Evolutionary conservation across 345 rosid genomes (phyloP), one percentile per base, ranked within the genome.

Genomic region (Gossypium arboreum): DNA sequence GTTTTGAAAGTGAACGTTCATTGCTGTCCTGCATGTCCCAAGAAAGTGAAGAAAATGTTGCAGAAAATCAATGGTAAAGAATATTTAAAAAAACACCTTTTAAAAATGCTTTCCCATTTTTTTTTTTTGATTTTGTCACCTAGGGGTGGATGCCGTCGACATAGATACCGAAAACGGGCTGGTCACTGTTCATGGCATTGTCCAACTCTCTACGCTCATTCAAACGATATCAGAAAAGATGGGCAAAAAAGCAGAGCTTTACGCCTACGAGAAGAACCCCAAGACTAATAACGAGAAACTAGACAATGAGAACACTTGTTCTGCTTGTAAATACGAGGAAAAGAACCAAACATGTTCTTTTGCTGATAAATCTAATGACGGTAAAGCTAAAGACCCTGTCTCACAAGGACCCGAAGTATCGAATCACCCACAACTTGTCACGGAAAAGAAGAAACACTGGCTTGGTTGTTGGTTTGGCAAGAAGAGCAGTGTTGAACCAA

Each of bases 41-140:
- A 16, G 47, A 72, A 72, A 68, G 44, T 77, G 58, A 75, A 80
- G 58, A 52, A 20, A 17, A 62, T 24, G 55, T 9, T 79, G 64
- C 67, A 59, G 79, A 68, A 80, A 75, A 80, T 77, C 58, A 73
- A 68, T 6, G 83, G 85, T 77, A 68, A 20, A 12, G 56, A 68
- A 45, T 48, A 10, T 61, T 29, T 4, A 5, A 34, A 34, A 34
- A 34, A 34, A 34, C 41, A 34, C 41, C 41, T 34, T 34, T 34
- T 34, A 34, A 34, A 34, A 34, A 5, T 34, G 7, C 41, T 34
- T 34, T 34, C 41, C 41, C 7, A 4, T 34, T 34, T 5, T 34
- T 5, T 44, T 44, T 3, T 7, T 68, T 18, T 70, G 11, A 44
- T 48, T 16, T 20, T 58, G 34, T 41, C 34, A 34, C 18, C 0